phyloP scores from a whole-genome alignment of 306 rosid genomes.

The Vigna radiata region DNA sequence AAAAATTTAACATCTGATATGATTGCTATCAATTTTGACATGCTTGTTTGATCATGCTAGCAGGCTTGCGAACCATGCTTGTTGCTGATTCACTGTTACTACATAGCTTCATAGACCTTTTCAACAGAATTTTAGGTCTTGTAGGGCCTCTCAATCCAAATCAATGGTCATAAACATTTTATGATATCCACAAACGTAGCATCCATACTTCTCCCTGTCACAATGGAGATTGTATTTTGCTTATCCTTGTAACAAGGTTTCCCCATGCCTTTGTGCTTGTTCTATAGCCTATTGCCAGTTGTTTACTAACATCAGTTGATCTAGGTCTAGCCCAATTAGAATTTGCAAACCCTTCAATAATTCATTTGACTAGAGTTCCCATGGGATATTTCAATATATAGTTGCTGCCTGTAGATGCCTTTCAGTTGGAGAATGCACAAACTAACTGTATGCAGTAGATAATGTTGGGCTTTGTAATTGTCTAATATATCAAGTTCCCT shows the following conservation, averaged over 20 bases:
- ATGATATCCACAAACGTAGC: constrained; percentile 34
- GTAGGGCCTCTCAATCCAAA: background rate
- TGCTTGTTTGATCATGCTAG: background rate
- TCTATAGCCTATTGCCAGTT: background rate
- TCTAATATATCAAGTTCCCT: background rate
- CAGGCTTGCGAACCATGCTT: background rate
- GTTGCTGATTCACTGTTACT: background rate
- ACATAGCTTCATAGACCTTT: background rate
- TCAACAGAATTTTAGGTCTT: background rate
- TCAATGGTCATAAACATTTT: background rate
- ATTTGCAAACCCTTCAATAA: background rate
- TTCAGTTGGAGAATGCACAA: background rate
- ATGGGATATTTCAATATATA: background rate
- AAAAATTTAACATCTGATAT: background rate
- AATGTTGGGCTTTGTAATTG: background rate
- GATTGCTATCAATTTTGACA: constrained; percentile 33
- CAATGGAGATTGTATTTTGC: background rate
- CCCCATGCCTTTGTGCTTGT: background rate
- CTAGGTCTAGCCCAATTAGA: background rate
- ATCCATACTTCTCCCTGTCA: background rate
- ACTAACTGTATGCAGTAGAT: background rate
- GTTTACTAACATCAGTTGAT: background rate
- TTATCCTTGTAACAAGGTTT: background rate
- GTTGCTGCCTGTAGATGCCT: background rate
- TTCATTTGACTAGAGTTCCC: too few relatives aligned